phyloP scores from a whole-genome alignment of 495 filamentous ascomycete species.

The Evansstolkia leycettana region DNA sequence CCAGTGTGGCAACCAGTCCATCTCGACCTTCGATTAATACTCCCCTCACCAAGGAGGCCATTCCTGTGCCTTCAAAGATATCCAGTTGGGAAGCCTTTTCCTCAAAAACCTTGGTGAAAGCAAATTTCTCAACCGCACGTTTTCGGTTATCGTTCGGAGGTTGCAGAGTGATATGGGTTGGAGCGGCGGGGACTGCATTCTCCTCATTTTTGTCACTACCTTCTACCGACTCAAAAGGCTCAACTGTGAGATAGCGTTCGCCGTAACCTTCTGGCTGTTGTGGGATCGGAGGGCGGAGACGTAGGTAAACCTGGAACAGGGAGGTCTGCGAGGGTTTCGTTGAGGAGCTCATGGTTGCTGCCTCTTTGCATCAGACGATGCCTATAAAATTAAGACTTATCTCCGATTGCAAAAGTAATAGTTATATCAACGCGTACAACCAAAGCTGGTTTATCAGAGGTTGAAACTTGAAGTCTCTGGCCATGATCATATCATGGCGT shows the following conservation, averaged over 20 bases:
- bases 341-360: conserved; percentile 21
- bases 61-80: conserved; percentile 71
- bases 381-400: background rate
- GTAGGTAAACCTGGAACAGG: conserved; percentile 87
- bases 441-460: too few species aligned
- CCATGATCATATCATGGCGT: too few species aligned
- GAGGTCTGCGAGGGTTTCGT: conserved; percentile 39
- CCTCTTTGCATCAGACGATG: conserved; percentile 1
- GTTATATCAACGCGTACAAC: conserved; percentile 6
- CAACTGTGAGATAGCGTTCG: conserved; percentile 72
- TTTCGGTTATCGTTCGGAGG: conserved; percentile 69
- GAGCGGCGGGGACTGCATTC: conserved; percentile 27
- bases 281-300: conserved; percentile 61
- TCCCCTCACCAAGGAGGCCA: conserved; percentile 63
- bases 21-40: conserved; percentile 74
- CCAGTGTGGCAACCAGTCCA: conserved; percentile 81
- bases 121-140: conserved; percentile 83
- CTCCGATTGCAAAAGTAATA: background rate
- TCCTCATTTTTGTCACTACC: conserved; percentile 8
- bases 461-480: too few species aligned
- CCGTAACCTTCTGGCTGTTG: conserved; percentile 21
- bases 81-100: conserved; percentile 74
- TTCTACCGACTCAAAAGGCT: conserved; percentile 32
- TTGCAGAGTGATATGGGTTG: conserved; percentile 79
- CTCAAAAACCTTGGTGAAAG: conserved; percentile 87